A percentile compares a stretch with the other conserved stretches of the same genome.
Conservation (phyloP, 495 filamentous ascomycete genomes). For the Evansstolkia leycettana region DNA sequence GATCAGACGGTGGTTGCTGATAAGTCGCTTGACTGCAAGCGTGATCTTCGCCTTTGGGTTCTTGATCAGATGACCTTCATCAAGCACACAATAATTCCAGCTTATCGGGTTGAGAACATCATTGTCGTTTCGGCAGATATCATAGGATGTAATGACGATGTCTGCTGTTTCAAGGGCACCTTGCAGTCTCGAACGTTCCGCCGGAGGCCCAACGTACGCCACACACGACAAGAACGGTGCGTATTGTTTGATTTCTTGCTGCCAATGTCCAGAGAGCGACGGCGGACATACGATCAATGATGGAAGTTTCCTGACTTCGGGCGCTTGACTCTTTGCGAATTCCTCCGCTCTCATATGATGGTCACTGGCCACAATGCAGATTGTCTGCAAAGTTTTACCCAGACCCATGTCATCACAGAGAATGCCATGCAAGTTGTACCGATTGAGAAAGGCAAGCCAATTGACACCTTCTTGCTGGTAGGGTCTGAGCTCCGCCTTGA, state of each 20-base stretch:
- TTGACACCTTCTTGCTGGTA: constrained; percentile 99
- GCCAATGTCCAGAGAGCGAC: constrained; percentile 97
- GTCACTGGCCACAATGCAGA: constrained; percentile 96
- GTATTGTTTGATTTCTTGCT: constrained; percentile 89
- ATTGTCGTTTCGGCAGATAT: constrained; percentile 89
- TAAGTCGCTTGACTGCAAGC: constrained; percentile 73
- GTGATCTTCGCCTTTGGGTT: constrained; percentile 93
- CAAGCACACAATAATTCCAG: constrained; percentile 96
- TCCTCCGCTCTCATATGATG: constrained; percentile 89
- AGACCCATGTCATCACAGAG: constrained; percentile 99
- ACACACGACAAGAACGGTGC: constrained; percentile 85
- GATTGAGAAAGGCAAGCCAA: constrained; percentile 96
- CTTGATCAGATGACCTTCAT: constrained; percentile 97
- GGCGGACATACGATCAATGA: constrained; percentile 94
- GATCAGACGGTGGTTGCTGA: constrained; percentile 88
- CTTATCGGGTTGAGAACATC: constrained; percentile 69
- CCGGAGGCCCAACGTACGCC: constrained; percentile 80
- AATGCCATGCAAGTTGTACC: constrained; percentile 93
- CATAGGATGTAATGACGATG: constrained; percentile 93
- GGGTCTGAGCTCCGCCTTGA: constrained; percentile 88
- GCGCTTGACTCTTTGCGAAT: constrained; percentile 61
- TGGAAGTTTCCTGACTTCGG: constrained; percentile 68
- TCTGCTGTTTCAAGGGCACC: constrained; percentile 61
- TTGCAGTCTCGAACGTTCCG: constrained; percentile 59
- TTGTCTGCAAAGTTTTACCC: constrained; percentile 91